Base-by-base conservation (phyloP, 2,329 filamentous ascomycete genomes). In the Penicillium glabrum region DNA sequence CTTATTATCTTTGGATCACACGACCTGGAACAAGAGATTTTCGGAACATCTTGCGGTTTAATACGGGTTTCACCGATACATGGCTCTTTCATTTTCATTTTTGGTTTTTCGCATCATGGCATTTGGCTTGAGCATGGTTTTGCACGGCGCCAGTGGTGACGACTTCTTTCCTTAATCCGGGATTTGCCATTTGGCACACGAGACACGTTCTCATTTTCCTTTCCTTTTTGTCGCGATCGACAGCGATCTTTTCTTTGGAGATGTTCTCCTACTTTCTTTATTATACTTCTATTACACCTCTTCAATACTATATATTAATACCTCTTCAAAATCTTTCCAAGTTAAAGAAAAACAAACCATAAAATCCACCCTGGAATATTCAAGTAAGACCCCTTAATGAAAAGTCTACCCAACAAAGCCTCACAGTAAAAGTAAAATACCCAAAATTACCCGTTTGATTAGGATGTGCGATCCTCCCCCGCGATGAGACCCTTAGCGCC, bases 401-500 rank as follows among this genome's bases (percentile, higher is more conserved):
- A 24, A 23, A 5, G 16, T n/a, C 19, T 9, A 31, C 13, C 10
- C 19, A 7, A n/a, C 23, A 35, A 21, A 8, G 10, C 46, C 31
- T 35, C 9, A 16, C n/a, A n/a, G 8, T 27, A 39, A 39, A 11
- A 10, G 14, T 41, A 51, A 45, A 45, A 39, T 53, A 43, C 45
- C 39, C 37, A 44, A 62, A 55, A 52, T 19, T 49, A 54, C 52
- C 51, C 14, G 54, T 63, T 62, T 62, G 49, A 66, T 66, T 66
- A 54, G 54, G 63, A 65, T 66, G 58, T 61, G 63, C 64, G 54
- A 58, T 60, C 52, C 46, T 66, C 59, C 64, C 63, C 61, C 64
- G 59, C 61, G 59, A 56, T 57, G 51, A 43, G 43, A 45, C 35
- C 52, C 49, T 52, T 61, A 62, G 62, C 59, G 63, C 37, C 41